Evolutionary conservation across 179 eudicot genomes (phyloP), one percentile per base, ranked within the genome.

Genomic region (Spinacia oleracea): DNA sequence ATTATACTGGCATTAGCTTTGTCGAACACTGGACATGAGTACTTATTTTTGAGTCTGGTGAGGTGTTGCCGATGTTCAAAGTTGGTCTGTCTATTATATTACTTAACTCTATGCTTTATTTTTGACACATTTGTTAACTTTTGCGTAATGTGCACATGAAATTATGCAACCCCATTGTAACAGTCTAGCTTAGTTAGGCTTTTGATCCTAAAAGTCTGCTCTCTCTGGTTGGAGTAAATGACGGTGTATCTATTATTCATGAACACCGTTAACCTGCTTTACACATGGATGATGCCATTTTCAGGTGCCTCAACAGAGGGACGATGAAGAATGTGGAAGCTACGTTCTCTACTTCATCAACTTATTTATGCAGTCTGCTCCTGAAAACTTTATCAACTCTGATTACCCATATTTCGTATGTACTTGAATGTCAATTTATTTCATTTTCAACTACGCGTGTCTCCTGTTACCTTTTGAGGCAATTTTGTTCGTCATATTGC

Each of bases 251-350:
- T 48, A 48, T 15, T 15, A 48, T 48, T 48, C 2, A n/a, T 12
- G 65, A 59, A 53, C 34, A 58, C 27, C 15, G 16, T 5, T 74
- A 14, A 74, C 56, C 67, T 56, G 27, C 51, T 48, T 56, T 58
- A 42, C 18, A 50, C 71, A 59, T 43, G 21, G n/a, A 50, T 69
- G 66, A 53, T 48, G 72, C 53, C 56, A 18, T 60, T 59, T 82
- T 75, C 81, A 82, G 85, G 85, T 82, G 71, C 82, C 85, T 14
- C 85, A 82, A 51, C 79, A 75, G 59, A 81, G 76, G 76, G 70
- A 76, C 76, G 83, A 81, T 56, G 72, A 55, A 16, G 77, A 81
- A 77, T 77, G 84, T 32, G 84, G 81, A 40, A 81, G 72, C 38
- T 77, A 77, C 55, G 78, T 77, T 72, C 80, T 81, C 51, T 81